phyloP scores from a whole-genome alignment of 768 basidiomycete species.

The Leccinum aurantiacum region DNA sequence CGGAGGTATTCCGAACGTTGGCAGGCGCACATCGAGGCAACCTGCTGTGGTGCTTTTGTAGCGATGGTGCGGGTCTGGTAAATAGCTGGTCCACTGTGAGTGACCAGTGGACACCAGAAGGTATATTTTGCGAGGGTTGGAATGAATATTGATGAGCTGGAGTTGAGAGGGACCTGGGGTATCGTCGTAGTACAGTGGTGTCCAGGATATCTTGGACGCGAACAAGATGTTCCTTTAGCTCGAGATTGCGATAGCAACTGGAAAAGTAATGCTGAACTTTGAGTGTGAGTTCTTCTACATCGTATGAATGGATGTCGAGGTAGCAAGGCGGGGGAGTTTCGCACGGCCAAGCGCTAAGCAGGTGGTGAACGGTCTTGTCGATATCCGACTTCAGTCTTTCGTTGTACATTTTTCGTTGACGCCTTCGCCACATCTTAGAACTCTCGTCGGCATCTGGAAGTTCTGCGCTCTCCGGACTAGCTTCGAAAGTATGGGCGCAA shows the following conservation, averaged over 20 bases:
- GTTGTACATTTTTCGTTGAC: conserved; percentile 9
- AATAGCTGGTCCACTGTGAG: neutral
- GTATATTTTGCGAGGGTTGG: neutral
- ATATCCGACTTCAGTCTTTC: conserved; percentile 8
- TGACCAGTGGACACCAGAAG: neutral
- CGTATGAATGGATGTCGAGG: conserved; percentile 2
- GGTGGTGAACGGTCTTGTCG: neutral
- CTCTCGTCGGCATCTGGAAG: conserved; percentile 1
- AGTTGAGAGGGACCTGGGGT: neutral
- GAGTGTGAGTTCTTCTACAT: conserved; percentile 3
- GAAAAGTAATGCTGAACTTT: conserved; percentile 6
- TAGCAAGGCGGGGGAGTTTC: conserved; percentile 10
- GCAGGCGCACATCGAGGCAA: neutral
- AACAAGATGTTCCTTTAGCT: conserved; percentile 15
- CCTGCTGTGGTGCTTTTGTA: neutral
- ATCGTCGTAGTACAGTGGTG: neutral
- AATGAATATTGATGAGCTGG: neutral
- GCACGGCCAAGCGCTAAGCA: conserved; percentile 22
- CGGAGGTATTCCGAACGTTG: neutral
- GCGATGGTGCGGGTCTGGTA: neutral
- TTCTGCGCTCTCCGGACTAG: conserved; percentile 15
- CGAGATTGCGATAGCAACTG: conserved; percentile 18
- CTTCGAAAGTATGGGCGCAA: conserved; percentile 1
- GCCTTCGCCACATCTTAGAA: neutral
- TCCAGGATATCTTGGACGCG: neutral